Base-by-base conservation (phyloP, 495 filamentous ascomycete genomes). In the Darksidea phi region DNA sequence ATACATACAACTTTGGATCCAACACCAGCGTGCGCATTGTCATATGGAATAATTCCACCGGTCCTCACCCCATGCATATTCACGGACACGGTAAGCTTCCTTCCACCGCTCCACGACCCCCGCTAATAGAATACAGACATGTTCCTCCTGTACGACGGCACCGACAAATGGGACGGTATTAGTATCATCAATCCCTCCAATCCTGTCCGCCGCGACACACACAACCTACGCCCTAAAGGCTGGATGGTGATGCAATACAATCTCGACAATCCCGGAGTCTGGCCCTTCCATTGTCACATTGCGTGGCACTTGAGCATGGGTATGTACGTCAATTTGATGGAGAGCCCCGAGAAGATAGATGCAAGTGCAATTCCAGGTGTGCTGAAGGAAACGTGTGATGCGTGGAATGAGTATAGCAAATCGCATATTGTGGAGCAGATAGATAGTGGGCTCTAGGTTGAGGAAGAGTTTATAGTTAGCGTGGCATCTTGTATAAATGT, bases 1-100 rank as follows among this genome's bases (percentile, higher is more conserved):
- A 72, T 38, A 70, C 71, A 0, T 64, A 68, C 58, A 71, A 74
- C 54, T 74, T 67, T 38, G 72, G 68, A 53, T 54, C 25, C n/a
- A 70, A 71, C 46, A 48, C 37, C 11, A 63, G 57, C 51, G 43
- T 75, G 0, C 67, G 70, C 13, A 24, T 75, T 15, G 54, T 75
- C 49, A 36, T 75, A 12, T 50, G 62, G 59, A 74, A 74, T 55
- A 47, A 63, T 25, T 53, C 46, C 17, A 34, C 43, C 11, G 48
- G 50, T 11, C 54, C 55, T 43, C 57, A 66, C 15, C 56, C 62
- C 6, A 66, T 66, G 60, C 64, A 67, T 25, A 34, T 67, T 2
- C 64, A 67, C 60, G 64, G 64, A 0, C 64, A 67, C 38, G 53
- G 62, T 37, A 38, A 63, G 18, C 59, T 6, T 7, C 38, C 5